Conservation (phyloP, 1,284 basidiomycete species). For the Bjerkandera adusta region DNA sequence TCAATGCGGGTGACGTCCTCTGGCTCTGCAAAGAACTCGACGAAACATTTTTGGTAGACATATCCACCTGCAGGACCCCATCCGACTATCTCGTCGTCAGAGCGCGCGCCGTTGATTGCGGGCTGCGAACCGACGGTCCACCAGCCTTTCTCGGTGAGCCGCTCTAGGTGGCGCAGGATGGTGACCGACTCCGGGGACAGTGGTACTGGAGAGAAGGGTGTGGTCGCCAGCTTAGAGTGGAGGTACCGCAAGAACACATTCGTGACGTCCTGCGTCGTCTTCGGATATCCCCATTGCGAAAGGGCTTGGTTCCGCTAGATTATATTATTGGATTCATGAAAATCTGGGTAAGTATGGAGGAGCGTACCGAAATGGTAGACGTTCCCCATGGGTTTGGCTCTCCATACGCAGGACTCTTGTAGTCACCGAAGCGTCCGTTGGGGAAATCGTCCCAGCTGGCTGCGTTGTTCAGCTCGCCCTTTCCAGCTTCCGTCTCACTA, state of each 20-base stretch:
- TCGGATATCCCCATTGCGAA: slow-evolving; percentile 82
- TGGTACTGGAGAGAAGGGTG: slow-evolving; percentile 89
- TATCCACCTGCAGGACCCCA: slow-evolving; percentile 94
- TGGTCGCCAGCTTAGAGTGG: slow-evolving; percentile 65
- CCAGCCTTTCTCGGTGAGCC: slow-evolving; percentile 76
- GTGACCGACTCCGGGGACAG: slow-evolving; percentile 83
- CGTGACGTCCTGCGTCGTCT: slow-evolving; percentile 69
- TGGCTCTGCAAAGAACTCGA: slow-evolving; percentile 88
- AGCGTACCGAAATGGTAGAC: slow-evolving; percentile 49
- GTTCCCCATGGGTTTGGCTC: slow-evolving; percentile 74
- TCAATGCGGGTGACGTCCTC: slow-evolving; percentile 68
- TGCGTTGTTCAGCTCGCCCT: slow-evolving; percentile 72
- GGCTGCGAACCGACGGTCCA: slow-evolving; percentile 99
- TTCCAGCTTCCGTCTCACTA: slow-evolving; percentile 55
- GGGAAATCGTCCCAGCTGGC: slow-evolving; percentile 98
- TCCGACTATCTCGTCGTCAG: slow-evolving; percentile 78
- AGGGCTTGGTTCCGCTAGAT: slow-evolving; percentile 63
- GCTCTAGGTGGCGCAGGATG: slow-evolving; percentile 80
- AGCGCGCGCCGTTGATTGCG: slow-evolving; percentile 79
- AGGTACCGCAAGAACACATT: slow-evolving; percentile 81
- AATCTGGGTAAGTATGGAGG: not conserved
- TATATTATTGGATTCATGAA: not conserved
- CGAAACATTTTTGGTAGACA: slow-evolving; percentile 97
- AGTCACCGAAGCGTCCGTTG: slow-evolving; percentile 98
- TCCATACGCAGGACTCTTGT: slow-evolving; percentile 95